These are phyloP conservation scores for Stephanodiscus minutulus DNA, from an alignment of 108 stramenopile species.

Conservation along the genomic window DNA sequence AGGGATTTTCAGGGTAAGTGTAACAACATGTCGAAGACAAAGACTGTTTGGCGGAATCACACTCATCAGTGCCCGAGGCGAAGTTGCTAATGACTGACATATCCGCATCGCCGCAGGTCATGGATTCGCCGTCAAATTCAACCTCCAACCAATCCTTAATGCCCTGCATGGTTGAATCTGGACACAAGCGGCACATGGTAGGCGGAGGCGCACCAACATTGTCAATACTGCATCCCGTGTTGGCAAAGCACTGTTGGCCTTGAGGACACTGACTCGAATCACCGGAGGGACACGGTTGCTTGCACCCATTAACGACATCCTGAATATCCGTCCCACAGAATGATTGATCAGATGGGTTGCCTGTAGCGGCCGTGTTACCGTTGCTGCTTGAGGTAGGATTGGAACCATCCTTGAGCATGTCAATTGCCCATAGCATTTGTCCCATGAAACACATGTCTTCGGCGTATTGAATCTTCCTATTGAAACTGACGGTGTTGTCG, in stretches of 20 bases:
- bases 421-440: conserved; percentile 52
- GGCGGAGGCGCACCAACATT: conserved; percentile 47
- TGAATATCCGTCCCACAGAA: conserved; percentile 50
- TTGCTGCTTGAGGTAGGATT: conserved; percentile 52
- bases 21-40: conserved; percentile 42
- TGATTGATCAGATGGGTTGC: conserved; percentile 41
- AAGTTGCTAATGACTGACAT: conserved; percentile 29
- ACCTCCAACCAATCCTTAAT: conserved; percentile 49
- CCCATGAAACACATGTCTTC: conserved; percentile 43
- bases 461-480: conserved; percentile 46
- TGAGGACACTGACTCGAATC: conserved; percentile 40
- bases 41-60: conserved; percentile 45
- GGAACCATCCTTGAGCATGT: conserved; percentile 49
- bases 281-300: conserved; percentile 44
- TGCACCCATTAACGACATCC: conserved; percentile 45
- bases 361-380: conserved; percentile 38
- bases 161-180: conserved; percentile 51
- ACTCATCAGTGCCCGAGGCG: conserved; percentile 35
- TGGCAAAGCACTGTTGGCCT: conserved; percentile 43
- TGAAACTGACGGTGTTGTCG: conserved; percentile 52
- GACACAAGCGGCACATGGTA: conserved; percentile 47
- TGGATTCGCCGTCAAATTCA: conserved; percentile 37
- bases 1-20: conserved; percentile 41
- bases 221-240: conserved; percentile 49
- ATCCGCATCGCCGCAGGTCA: conserved; percentile 50